Base-by-base conservation (phyloP, 179 eudicot genomes). In the Spinacia oleracea region DNA sequence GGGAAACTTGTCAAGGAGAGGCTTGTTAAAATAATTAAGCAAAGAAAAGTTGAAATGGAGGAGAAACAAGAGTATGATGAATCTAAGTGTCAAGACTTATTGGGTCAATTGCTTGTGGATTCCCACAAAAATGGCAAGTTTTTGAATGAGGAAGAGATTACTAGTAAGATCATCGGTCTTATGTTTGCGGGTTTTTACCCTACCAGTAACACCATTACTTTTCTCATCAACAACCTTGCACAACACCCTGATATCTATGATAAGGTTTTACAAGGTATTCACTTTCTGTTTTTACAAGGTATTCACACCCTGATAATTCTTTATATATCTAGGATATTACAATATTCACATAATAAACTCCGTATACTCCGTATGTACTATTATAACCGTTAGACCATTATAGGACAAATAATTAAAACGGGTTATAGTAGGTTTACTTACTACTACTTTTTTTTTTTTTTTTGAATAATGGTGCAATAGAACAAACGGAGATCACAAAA, bases 141-240 rank as follows among this genome's bases (percentile, higher is more conserved):
- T 55, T 21, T 70, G 29, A 70, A 70, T 23, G 62, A 78, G 1
- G 70, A 78, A 4, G 81, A 78, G 0, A 78, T 78, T 78, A 70
- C 76, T 78, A 60, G 75, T 9, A 78, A 60, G 42, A 70, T 78
- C 9, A 70, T 59, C 18, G 81, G 81, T 59, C 48, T 78, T 7
- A 70, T 78, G 62, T 78, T 78, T 78, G 81, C 76, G 1, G 60
- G 76, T 5, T 78, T 78, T 46, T 60, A 78, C 25, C 56, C 81
- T 27, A 70, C 81, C 6, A 78, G 70, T 9, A 56, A 69, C 18
- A 60, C 81, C 5, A 78, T 78, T 46, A 48, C 76, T 42, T 78
- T 78, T 45, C 1, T 78, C 56, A 58, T 78, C 50, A 70, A 74
- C 5, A 40, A 70, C 20, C 76, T 78, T 32, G 81, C 81, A 1